Evolutionary conservation across 257 asterid species (phyloP), one percentile per base, ranked within the genome.

Genomic region (Scutellaria galericulata): DNA sequence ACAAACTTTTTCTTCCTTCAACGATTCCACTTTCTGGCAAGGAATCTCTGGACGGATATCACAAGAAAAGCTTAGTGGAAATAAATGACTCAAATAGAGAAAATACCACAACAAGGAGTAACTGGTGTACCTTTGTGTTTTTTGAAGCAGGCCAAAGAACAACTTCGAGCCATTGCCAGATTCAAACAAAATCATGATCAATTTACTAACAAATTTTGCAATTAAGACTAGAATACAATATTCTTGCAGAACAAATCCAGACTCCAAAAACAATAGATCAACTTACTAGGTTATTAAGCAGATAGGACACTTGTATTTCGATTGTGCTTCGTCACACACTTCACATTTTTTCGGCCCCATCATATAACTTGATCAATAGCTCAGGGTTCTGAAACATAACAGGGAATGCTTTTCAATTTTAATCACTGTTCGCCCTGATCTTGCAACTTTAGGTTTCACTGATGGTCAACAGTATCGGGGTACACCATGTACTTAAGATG

Each of bases 241-340:
- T 22, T 60, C 27, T 47, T 22, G 10, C 35, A 70, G 27, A 52
- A 42, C 67, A 68, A 60, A 24, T 13, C 8, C 37, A 61, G 35
- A 22, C 13, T 13, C 44, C n/a, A 31, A 18, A 59, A 59, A 31
- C 15, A 61, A n/a, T 24, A 62, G 22, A 59, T 47, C 12, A 10
- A 47, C 87, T 75, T 81, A 91, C 96, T 87, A 93, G 71, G 91
- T 86, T 15, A 84, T 78, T 47, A 90, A 74, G 76, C 98, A 93
- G 48, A 66, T n/a, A 5, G 98, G 96, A 48, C 98, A 93, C 87
- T 90, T 93, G 92, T 90, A 93, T 67, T 89, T 90, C 4, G 97
- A 90, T 42, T 73, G 85, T 59, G 86, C 84, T 31, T 72, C 87
- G 5, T 84, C 86, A 66, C 98, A 90, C 60, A 93, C 92, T 81